phyloP scores from a whole-genome alignment of 169 alveolate genomes.

The Cryptosporidium meleagridis region DNA sequence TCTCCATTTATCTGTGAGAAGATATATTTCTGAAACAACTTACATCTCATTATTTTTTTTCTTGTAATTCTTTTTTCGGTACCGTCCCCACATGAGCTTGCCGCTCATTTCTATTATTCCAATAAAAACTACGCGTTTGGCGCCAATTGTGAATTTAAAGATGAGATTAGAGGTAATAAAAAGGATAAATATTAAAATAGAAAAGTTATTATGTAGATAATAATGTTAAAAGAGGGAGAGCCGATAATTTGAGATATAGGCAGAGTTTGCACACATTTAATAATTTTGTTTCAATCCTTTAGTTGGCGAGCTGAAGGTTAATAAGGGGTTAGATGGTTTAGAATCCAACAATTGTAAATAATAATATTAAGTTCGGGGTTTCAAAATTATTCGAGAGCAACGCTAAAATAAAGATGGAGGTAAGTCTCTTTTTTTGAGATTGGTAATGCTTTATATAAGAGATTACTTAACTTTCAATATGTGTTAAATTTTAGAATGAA shows the following conservation, averaged over 20 bases:
- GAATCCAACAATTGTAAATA: neutral
- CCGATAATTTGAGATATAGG: neutral
- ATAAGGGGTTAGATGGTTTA: neutral
- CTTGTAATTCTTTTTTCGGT: neutral
- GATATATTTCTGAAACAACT: neutral
- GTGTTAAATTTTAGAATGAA: neutral
- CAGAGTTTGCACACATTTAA: neutral
- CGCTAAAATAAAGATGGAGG: neutral
- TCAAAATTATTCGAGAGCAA: neutral
- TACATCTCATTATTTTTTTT: neutral
- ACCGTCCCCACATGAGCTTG: neutral
- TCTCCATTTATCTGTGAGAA: neutral
- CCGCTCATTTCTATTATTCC: neutral
- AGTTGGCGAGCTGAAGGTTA: neutral
- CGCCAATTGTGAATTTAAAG: constrained; percentile 9
- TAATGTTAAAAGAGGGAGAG: neutral
- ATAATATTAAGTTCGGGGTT: neutral
- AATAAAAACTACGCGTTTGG: neutral
- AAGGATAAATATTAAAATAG: neutral
- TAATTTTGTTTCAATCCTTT: neutral
- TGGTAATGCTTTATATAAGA: neutral
- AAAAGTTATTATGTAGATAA: neutral
- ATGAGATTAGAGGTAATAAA: neutral
- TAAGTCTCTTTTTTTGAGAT: neutral
- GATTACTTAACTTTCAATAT: neutral